A percentile compares a stretch with the other conserved stretches of the same genome.
Conservation (phyloP, 768 basidiomycete species). For the Termitomyces sp. region DNA sequence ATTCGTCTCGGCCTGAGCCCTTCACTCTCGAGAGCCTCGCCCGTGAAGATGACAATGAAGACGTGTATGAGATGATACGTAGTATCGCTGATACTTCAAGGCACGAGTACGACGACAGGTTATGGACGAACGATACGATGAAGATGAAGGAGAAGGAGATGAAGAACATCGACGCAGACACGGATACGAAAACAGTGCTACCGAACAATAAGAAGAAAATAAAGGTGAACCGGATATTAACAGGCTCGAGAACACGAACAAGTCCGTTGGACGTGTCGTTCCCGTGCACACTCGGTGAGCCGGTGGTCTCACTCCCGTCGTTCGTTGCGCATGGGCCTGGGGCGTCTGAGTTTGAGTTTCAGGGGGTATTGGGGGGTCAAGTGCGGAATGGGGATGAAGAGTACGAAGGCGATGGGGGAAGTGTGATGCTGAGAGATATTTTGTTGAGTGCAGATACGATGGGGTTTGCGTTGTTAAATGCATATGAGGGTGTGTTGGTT, state of each 20-base stretch:
- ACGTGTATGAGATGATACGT: conserved; percentile 17
- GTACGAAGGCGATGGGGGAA: conserved; percentile 31
- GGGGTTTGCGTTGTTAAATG: conserved; percentile 31
- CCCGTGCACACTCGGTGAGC: background rate
- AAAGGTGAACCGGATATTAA: conserved; percentile 23
- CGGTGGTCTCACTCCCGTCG: background rate
- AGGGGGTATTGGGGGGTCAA: background rate
- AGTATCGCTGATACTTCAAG: conserved; percentile 16
- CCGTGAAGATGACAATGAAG: conserved; percentile 1
- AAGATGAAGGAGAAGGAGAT: no score
- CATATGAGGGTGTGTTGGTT: background rate
- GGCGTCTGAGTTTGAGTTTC: background rate
- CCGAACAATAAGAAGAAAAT: conserved; percentile 1
- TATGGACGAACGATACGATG: no score
- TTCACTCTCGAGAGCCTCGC: conserved; percentile 13
- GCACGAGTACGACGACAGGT: background rate
- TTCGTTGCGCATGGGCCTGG: background rate
- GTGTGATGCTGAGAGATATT: conserved; percentile 45
- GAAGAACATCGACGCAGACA: no score
- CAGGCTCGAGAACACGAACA: conserved; percentile 14
- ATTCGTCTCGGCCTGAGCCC: conserved; percentile 2
- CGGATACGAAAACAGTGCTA: no score
- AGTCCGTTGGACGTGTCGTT: conserved; percentile 15
- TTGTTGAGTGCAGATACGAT: conserved; percentile 32
- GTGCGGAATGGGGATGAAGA: conserved; percentile 10